Evolutionary conservation across 2,329 filamentous ascomycete genomes (phyloP), one percentile per base, ranked within the genome.

Genomic region (Cytospora piceicola): DNA sequence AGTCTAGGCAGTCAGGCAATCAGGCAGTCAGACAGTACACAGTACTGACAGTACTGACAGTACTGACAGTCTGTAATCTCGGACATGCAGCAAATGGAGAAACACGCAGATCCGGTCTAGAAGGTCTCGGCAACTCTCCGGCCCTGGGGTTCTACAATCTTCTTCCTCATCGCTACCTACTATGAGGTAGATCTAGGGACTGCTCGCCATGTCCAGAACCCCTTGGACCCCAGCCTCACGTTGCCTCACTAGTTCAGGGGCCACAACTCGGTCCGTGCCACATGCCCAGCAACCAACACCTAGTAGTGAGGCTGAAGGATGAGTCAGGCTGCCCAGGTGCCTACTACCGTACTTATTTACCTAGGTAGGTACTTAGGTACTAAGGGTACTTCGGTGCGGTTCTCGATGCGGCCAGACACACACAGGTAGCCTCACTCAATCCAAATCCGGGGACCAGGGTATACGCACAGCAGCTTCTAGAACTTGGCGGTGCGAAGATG

Each of bases 251-350:
- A 30, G 53, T n/a, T 39, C 61, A 57, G 42, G 61, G 61, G 39
- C 61, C 53, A 46, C 53, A 51, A 1, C 17, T 39, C 39, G 61
- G 61, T 57, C 61, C 61, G 61, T 63, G 61, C 53, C 53, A 63
- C 42, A 22, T 57, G 61, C 53, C 61, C 57, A 63, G 60, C 36
- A 57, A 51, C 58, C 36, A 63, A 63, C 58, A n/a, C 46, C 46
- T n/a, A 55, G 29, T 51, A 51, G 42, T 63, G 61, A 63, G 61
- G 61, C 61, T 63, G 61, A 63, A 52, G 32, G 39, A 22, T 27
- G 12, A n/a, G 14, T 49, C 22, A 29, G 60, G 61, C 53, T 34
- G 61, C 39, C 20, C 42, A 42, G 15, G 39, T n/a, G 8, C 39
- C 32, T 34, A 34, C 32, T 34, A 9, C 4, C 4, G 32, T 34